Evolutionary conservation across 2,329 filamentous ascomycete genomes (phyloP).

Genomic region (Diaporthe sp.): DNA sequence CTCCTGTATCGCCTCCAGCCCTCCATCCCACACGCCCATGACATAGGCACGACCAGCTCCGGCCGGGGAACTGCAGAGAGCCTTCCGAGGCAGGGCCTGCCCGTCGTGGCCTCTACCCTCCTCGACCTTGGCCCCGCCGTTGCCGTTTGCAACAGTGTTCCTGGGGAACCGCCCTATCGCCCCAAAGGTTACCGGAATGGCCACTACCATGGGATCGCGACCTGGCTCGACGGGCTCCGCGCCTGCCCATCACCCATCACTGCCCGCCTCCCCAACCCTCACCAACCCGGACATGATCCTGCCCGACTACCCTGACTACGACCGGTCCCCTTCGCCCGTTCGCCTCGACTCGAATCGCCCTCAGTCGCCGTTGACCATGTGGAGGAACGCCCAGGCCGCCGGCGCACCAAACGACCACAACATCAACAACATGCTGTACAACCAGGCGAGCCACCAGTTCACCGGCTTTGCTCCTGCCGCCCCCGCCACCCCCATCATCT

Average conservation of each 20-base stretch:
- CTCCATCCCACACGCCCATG: background rate
- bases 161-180: slow-evolving; percentile 7
- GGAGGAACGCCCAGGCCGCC: slow-evolving; percentile 57
- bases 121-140: slow-evolving; percentile 2
- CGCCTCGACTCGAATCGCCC: slow-evolving; percentile 58
- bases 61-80: slow-evolving; percentile 20
- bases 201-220: slow-evolving; percentile 42
- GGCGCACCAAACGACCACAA: slow-evolving; percentile 45
- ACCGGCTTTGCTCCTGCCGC: slow-evolving; percentile 55
- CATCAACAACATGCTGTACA: slow-evolving; percentile 56
- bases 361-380: slow-evolving; percentile 62
- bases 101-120: slow-evolving; percentile 14
- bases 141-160: background rate
- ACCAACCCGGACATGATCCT: slow-evolving; percentile 97
- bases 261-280: slow-evolving; percentile 83
- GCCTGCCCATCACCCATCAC: slow-evolving; percentile 53
- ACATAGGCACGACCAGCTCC: slow-evolving; percentile 8
- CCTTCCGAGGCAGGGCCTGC: slow-evolving; percentile 28
- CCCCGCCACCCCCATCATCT: slow-evolving; percentile 73
- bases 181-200: slow-evolving; percentile 31
- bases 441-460: slow-evolving; percentile 45
- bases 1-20: background rate
- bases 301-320: slow-evolving; percentile 81
- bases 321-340: slow-evolving; percentile 60
- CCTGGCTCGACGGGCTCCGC: slow-evolving; percentile 42